Percentiles rank a stretch among this genome's conserved stretches.
Evolutionary conservation across 768 basidiomycete genomes (phyloP).

Genomic region (Tulasnella sp.): DNA sequence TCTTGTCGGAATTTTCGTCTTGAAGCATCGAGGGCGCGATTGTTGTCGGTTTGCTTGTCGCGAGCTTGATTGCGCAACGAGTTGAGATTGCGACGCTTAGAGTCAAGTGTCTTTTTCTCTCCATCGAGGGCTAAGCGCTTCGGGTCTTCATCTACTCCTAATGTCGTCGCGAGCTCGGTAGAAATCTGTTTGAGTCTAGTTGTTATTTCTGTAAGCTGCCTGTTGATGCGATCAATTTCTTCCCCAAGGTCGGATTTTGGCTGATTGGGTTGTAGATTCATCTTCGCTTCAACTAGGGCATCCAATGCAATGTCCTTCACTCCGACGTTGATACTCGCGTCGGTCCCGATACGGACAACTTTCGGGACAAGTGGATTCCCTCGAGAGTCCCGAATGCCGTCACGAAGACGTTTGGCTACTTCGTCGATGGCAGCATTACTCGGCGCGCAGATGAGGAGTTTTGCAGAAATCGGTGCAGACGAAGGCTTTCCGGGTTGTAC

Average conservation of each 20-base stretch:
- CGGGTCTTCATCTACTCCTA: constrained; percentile 36
- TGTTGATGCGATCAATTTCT: constrained; percentile 42
- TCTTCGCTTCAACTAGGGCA: constrained; percentile 41
- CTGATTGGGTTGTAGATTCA: constrained; percentile 27
- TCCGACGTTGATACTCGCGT: constrained; percentile 58
- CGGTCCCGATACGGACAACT: constrained; percentile 82
- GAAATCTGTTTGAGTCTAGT: constrained; percentile 30
- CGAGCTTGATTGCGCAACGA: constrained; percentile 63
- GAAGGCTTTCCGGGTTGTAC: constrained; percentile 38
- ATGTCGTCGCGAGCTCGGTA: constrained; percentile 37
- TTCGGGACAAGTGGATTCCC: constrained; percentile 49
- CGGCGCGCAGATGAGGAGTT: constrained; percentile 87
- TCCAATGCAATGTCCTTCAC: constrained; percentile 84
- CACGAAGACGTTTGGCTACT: constrained; percentile 76
- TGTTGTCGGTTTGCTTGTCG: constrained; percentile 73
- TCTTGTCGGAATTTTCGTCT: constrained; percentile 61
- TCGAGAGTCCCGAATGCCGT: constrained; percentile 51
- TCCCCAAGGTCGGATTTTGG: constrained; percentile 27
- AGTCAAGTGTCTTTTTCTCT: constrained; percentile 56
- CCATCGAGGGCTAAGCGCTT: constrained; percentile 49
- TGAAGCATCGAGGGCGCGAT: constrained; percentile 70
- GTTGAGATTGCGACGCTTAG: constrained; percentile 49
- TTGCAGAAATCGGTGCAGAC: constrained; percentile 43
- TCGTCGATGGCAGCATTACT: constrained; percentile 99
- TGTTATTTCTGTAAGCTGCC: constrained; percentile 62